phyloP scores from a whole-genome alignment of 495 filamentous ascomycete genomes.

The Podospora comata region DNA sequence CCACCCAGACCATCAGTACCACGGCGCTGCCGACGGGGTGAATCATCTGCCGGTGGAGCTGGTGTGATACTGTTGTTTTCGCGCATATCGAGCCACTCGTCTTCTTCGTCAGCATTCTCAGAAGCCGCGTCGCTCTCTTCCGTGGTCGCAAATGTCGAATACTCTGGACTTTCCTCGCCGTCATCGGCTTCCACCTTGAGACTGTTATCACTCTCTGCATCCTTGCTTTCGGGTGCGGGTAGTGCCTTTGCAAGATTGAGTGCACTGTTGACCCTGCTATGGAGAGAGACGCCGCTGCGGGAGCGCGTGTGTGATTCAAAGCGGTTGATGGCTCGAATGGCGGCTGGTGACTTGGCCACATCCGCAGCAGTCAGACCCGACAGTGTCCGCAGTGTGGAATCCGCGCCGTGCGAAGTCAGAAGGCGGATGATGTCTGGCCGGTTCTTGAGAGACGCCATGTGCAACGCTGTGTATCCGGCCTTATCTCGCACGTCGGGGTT shows the following conservation, averaged over 20 bases:
- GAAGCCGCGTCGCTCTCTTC: slow-evolving; percentile 38
- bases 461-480: slow-evolving; percentile 79
- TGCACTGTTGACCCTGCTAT: slow-evolving; percentile 63
- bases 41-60: slow-evolving; percentile 14
- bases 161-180: slow-evolving; percentile 44
- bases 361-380: slow-evolving; percentile 71
- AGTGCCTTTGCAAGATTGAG: slow-evolving; percentile 58
- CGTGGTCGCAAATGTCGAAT: slow-evolving; percentile 35
- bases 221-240: slow-evolving; percentile 36
- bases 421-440: slow-evolving; percentile 72
- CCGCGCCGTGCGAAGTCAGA: slow-evolving; percentile 69
- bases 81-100: slow-evolving; percentile 40
- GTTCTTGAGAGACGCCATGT: slow-evolving; percentile 75
- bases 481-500: slow-evolving; percentile 72
- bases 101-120: slow-evolving; percentile 29
- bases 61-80: slow-evolving; percentile 21
- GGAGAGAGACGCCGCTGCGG: slow-evolving; percentile 43
- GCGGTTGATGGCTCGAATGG: slow-evolving; percentile 48
- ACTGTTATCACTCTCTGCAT: slow-evolving; percentile 33
- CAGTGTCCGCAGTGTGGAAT: slow-evolving; percentile 65
- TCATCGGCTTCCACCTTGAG: slow-evolving; percentile 26
- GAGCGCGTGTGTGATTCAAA: slow-evolving; percentile 59
- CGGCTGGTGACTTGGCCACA: slow-evolving; percentile 62
- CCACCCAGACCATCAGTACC: slow-evolving; percentile 33
- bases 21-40: slow-evolving; percentile 29